Evolutionary conservation across 495 filamentous ascomycete species (phyloP).

Genomic region (Peziza echinospora): DNA sequence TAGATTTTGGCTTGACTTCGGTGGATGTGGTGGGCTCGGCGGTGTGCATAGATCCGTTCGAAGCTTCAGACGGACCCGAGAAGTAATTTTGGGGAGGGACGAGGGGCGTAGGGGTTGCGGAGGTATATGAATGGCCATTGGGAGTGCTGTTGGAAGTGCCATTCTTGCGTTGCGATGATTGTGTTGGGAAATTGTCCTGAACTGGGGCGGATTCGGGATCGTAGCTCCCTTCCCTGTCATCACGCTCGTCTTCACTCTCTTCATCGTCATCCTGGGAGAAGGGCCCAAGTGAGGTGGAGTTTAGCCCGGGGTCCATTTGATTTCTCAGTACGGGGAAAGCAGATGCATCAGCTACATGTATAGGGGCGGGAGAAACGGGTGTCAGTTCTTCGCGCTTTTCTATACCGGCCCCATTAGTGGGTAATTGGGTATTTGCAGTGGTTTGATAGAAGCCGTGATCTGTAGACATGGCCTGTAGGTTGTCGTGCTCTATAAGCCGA

Average conservation of each 20-base stretch:
- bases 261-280: constrained; percentile 12
- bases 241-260: constrained; percentile 17
- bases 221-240: constrained; percentile 17
- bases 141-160: background rate
- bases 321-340: constrained; percentile 18
- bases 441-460: background rate
- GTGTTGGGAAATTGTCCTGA: constrained; percentile 9
- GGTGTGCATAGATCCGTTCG: background rate
- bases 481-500: no score
- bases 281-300: constrained; percentile 12
- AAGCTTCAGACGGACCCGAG: background rate
- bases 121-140: background rate
- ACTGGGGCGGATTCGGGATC: constrained; percentile 8
- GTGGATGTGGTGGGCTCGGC: background rate
- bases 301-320: constrained; percentile 19
- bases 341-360: constrained; percentile 18
- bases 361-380: constrained; percentile 17
- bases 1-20: background rate
- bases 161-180: constrained; percentile 9
- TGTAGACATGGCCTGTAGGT: no score
- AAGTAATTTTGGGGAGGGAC: background rate
- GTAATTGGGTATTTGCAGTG: background rate
- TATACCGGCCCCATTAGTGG: background rate
- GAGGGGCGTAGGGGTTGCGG: background rate
- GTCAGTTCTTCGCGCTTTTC: constrained; percentile 12